These are phyloP conservation scores for Lactuca saligna DNA, from an alignment of 129 eudicot genomes.

Conservation along the genomic window DNA sequence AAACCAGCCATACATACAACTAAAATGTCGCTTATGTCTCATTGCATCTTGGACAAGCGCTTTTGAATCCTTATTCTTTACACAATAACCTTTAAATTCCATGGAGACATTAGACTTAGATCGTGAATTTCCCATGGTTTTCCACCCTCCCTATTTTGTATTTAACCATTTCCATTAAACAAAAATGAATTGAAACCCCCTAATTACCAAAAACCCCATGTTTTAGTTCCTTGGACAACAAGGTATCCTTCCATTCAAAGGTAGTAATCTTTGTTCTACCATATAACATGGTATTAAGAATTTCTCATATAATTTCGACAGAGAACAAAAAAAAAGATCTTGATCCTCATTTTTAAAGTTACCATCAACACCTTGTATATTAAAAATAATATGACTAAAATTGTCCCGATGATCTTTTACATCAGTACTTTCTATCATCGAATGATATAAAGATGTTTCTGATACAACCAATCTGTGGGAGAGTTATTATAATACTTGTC, in stretches of 20 bases:
- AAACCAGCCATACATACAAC: too few species aligned
- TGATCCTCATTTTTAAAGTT: not conserved
- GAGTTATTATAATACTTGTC: not conserved
- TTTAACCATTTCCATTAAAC: not conserved
- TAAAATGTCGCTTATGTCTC: too few species aligned
- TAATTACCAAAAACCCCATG: not conserved
- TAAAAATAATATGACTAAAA: not conserved
- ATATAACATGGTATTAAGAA: not conserved
- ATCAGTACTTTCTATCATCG: not conserved
- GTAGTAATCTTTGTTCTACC: not conserved
- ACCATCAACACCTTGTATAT: not conserved
- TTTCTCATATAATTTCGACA: too few species aligned
- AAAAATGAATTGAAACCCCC: not conserved
- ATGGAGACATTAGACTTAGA: too few species aligned
- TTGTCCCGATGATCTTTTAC: not conserved
- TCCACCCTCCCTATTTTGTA: too few species aligned
- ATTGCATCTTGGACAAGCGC: too few species aligned
- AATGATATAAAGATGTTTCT: not conserved
- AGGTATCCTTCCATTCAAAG: not conserved
- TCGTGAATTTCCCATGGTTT: too few species aligned
- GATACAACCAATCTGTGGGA: not conserved
- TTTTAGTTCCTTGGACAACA: too few species aligned
- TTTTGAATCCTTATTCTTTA: too few species aligned
- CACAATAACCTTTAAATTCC: too few species aligned
- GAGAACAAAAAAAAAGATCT: not conserved